Evolutionary conservation across 768 basidiomycete species (phyloP), one percentile per base, ranked within the genome.

Genomic region (Suillus fuscotomentosus): DNA sequence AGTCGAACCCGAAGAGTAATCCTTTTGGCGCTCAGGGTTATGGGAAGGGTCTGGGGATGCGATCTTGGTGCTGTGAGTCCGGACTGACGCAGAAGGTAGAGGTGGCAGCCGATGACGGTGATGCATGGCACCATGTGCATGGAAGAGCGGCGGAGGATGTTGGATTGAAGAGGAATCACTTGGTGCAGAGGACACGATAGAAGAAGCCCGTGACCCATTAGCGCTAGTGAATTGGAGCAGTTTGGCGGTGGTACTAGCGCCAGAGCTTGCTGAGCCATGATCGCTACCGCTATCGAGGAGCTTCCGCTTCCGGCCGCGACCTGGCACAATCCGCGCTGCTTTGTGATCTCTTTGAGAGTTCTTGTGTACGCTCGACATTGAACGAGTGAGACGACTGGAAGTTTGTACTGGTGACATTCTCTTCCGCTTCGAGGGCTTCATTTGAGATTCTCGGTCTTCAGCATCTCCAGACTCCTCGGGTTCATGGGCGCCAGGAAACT

Each of bases 141-240:
- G 73, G 45, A 73, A 60, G 60, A 76, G 65, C 42, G 57, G 57
- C 5, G 70, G 72, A 20, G 70, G 42, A 8, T 53, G 65, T 15
- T 41, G 36, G 10, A 63, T 42, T 51, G 53, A 53, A 24, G 64
- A 65, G 7, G 64, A 64, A n/a, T 77, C 78, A 57, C 75, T 78
- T 11, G 68, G 70, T 14, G 71, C 71, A 56, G 67, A 74, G n/a
- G 79, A 84, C 3, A 70, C 77, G n/a, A 85, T 75, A n/a, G 86
- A 87, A 6, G 85, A 83, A 11, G 83, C 69, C 27, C 76, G 75
- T 41, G 76, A 77, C 6, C 63, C 45, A 20, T 65, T 73, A 38
- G 80, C 76, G 27, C 72, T 73, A 34, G 68, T 69, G 31, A 69
- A 66, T 20, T 70, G 68, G 10, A 83, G 74, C 60, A 81, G 66